Conservation (phyloP, 78 protist genomes). For the Planoprotostelium fungivorum region DNA sequence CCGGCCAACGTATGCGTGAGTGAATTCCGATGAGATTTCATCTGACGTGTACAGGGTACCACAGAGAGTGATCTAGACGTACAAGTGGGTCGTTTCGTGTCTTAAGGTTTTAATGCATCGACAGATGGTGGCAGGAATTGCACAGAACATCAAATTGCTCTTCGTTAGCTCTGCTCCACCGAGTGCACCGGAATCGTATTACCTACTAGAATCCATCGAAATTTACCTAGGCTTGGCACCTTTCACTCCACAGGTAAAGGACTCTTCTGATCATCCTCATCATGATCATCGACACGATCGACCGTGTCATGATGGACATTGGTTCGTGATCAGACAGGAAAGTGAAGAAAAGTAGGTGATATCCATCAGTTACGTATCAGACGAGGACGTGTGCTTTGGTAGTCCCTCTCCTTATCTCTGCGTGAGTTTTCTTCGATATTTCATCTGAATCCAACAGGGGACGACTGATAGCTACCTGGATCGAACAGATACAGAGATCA, state of each 20-base stretch:
- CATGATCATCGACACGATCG: too few relatives aligned
- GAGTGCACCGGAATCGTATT: not conserved
- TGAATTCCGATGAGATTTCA: not conserved
- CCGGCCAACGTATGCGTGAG: not conserved
- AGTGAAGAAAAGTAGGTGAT: not conserved
- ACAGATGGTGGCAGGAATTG: not conserved
- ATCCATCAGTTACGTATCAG: not conserved
- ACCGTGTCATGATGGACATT: too few relatives aligned
- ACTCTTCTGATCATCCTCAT: too few relatives aligned
- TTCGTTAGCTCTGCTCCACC: not conserved
- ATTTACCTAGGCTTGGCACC: not conserved
- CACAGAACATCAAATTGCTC: not conserved
- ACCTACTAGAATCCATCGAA: not conserved
- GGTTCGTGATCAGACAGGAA: too few relatives aligned
- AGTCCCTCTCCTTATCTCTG: not conserved
- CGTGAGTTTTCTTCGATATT: not conserved
- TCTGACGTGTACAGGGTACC: not conserved
- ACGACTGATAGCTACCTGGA: not conserved
- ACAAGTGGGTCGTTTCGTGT: not conserved
- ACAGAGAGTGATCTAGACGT: not conserved
- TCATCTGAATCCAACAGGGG: not conserved
- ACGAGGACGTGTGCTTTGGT: not conserved
- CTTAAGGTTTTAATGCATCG: not conserved
- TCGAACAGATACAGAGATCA: not conserved
- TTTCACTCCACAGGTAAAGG: not conserved